A percentile compares a stretch with the other conserved stretches of the same genome.
phyloP scores from a whole-genome alignment of 805 yeast genomes.

The Groenewaldozyma salmanticensis region DNA sequence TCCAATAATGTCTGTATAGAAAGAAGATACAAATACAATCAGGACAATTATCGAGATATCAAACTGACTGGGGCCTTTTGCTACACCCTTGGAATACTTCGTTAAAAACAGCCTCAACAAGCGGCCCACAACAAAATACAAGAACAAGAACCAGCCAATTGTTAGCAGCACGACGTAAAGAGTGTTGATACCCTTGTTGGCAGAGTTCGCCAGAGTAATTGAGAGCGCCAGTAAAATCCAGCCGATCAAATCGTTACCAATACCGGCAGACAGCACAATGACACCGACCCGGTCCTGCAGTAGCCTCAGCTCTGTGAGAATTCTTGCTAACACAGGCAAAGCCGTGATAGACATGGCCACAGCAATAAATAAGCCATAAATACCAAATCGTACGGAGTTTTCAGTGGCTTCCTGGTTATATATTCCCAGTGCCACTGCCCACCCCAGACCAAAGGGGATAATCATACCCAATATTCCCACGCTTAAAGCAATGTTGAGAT shows the following conservation, averaged over 20 bases:
- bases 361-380: constrained; percentile 71
- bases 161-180: constrained; percentile 59
- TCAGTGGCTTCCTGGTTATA: constrained; percentile 36
- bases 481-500: constrained; percentile 49
- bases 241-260: constrained; percentile 67
- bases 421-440: constrained; percentile 58
- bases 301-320: constrained; percentile 60
- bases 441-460: constrained; percentile 72
- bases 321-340: constrained; percentile 74
- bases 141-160: constrained; percentile 58
- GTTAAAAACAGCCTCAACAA: constrained; percentile 37
- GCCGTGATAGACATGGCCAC: constrained; percentile 82
- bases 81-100: constrained; percentile 46
- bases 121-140: constrained; percentile 48
- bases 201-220: constrained; percentile 65
- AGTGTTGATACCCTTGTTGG: constrained; percentile 57
- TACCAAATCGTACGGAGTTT: constrained; percentile 48
- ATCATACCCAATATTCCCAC: constrained; percentile 69
- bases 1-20: constrained; percentile 75
- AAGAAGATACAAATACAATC: constrained; percentile 55
- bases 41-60: constrained; percentile 50
- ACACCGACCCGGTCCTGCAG: constrained; percentile 55
- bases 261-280: constrained; percentile 73
- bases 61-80: constrained; percentile 48
- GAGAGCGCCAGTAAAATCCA: constrained; percentile 73